Conservation (phyloP, 2,329 filamentous ascomycete genomes). For the Diaporthe citriasiana region DNA sequence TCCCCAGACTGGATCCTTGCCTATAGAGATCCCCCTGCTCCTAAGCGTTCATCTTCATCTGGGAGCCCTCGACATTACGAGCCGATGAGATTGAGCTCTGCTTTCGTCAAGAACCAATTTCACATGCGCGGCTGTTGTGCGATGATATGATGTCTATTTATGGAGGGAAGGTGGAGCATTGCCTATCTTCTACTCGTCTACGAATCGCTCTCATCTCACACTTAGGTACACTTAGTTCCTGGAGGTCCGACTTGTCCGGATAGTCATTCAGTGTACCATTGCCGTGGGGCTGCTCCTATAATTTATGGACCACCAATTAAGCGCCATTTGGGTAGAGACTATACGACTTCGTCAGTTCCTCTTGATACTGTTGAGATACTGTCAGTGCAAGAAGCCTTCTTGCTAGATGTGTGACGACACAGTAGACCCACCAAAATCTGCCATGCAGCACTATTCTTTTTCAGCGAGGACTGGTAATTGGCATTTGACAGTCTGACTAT, state of each 20-base stretch:
- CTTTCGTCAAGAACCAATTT: background rate
- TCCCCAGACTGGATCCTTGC: slow-evolving; percentile 34
- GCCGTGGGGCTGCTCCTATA: background rate
- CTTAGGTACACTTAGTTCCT: background rate
- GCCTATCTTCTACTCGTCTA: background rate
- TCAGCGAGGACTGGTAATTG: background rate
- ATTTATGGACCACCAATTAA: background rate
- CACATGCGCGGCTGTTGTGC: background rate
- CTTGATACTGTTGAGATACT: background rate
- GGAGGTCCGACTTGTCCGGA: background rate
- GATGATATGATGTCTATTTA: background rate
- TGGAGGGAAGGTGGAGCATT: background rate
- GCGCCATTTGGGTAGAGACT: background rate
- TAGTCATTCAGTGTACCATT: background rate
- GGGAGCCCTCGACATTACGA: background rate
- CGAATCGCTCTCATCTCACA: no score
- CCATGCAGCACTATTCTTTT: background rate
- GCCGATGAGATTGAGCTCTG: slow-evolving; percentile 24
- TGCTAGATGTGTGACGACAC: background rate
- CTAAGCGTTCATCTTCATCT: slow-evolving; percentile 1
- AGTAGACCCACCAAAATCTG: background rate
- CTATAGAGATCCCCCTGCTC: slow-evolving; percentile 13
- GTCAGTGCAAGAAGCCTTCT: no score
- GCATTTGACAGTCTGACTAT: background rate
- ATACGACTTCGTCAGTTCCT: background rate